Percentiles rank a stretch among this genome's conserved stretches.
Evolutionary conservation across 106 monocot species (phyloP).

Genomic region (Acorus calamus): DNA sequence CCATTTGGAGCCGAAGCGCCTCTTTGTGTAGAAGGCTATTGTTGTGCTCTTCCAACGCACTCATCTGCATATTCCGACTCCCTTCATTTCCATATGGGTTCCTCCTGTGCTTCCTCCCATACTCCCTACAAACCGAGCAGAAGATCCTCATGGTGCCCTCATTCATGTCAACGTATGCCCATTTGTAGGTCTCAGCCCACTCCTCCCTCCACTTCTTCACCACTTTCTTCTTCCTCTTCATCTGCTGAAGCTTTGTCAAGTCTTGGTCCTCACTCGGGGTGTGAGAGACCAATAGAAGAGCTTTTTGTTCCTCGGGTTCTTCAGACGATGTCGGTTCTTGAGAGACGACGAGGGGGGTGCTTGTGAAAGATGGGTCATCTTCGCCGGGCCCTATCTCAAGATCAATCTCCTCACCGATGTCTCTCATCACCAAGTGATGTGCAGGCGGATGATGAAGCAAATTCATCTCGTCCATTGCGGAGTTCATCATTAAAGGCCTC

Average conservation of each 20-base stretch:
- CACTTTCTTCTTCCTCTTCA: conserved; percentile 96
- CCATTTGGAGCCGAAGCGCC: conserved; percentile 86
- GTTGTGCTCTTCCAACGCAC: conserved; percentile 96
- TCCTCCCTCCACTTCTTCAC: conserved; percentile 99
- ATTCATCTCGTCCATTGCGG: conserved; percentile 78
- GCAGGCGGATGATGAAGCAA: conserved; percentile 71
- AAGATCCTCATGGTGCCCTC: conserved; percentile 89
- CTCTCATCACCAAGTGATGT: conserved; percentile 82
- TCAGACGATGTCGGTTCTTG: conserved; percentile 34
- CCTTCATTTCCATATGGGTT: conserved; percentile 99
- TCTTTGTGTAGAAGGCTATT: conserved; percentile 98
- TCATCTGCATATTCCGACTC: conserved; percentile 99
- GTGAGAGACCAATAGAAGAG: conserved; percentile 52
- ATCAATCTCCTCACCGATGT: conserved; percentile 91
- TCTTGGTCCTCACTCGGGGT: conserved; percentile 28
- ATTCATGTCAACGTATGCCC: conserved; percentile 84
- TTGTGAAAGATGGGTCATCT: conserved; percentile 69
- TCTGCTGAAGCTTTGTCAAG: conserved; percentile 36
- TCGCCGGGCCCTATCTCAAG: conserved; percentile 89
- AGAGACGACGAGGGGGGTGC: conserved; percentile 38
- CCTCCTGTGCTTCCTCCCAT: conserved; percentile 93
- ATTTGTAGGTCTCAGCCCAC: conserved; percentile 98
- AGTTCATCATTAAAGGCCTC: conserved; percentile 33
- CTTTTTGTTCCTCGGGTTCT: conserved; percentile 88
- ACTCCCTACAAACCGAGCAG: conserved; percentile 89